Conservation (phyloP, 176 grass and related monocot species). For the Carex parvula region DNA sequence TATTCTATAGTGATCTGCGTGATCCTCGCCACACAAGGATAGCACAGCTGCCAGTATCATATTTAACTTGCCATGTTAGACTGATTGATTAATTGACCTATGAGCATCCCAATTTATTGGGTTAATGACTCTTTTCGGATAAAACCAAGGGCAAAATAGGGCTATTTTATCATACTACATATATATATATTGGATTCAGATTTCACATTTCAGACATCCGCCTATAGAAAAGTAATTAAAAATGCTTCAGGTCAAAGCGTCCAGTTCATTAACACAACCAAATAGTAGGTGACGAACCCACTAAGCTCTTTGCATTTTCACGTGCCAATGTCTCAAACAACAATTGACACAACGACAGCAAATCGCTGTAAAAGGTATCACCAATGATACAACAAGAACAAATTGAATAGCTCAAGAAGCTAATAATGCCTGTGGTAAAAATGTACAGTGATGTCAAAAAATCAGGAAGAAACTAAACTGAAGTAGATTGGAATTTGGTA, state of each 20-base stretch:
- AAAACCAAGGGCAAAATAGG: neutral
- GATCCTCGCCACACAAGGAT: neutral
- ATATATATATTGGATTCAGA: neutral
- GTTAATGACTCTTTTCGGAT: neutral
- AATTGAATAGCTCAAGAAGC: slow-evolving; percentile 16
- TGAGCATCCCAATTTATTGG: neutral
- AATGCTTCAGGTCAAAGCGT: neutral
- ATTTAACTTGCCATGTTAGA: neutral
- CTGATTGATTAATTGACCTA: neutral
- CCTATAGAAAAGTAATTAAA: neutral
- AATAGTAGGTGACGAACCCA: neutral
- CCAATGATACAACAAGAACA: slow-evolving; percentile 6
- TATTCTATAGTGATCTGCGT: neutral
- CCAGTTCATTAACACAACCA: neutral
- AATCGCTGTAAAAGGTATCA: neutral
- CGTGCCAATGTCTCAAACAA: neutral
- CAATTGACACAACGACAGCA: neutral
- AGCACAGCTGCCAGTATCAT: neutral
- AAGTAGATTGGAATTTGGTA: neutral
- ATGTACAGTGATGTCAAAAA: slow-evolving; percentile 24
- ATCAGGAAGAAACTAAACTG: slow-evolving; percentile 7
- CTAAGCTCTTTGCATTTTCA: slow-evolving; percentile 4
- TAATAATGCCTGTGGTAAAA: slow-evolving; percentile 6
- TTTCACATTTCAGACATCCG: neutral
- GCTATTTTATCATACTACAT: neutral